A percentile compares a stretch with the other conserved stretches of the same genome.
These are phyloP conservation scores for Phialemonium atrogriseum DNA, from an alignment of 2,329 filamentous ascomycete genomes.

Conservation along the genomic window DNA sequence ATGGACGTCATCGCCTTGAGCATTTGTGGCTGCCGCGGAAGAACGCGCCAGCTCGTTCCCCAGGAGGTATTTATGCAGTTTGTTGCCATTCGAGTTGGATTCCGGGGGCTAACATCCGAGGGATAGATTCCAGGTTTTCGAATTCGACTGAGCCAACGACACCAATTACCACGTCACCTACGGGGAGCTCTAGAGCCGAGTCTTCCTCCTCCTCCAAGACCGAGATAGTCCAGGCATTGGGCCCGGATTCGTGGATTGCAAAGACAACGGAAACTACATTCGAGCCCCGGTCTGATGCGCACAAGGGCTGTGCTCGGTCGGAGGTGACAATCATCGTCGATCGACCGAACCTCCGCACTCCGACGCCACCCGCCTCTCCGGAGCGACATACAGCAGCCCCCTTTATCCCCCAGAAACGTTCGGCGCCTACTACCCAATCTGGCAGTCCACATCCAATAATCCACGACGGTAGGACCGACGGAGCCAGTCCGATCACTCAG, in stretches of 20 bases:
- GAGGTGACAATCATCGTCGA: conserved; percentile 28
- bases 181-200: conserved; percentile 21
- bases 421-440: too few species aligned
- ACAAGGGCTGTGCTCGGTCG: conserved; percentile 24
- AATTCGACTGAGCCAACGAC: conserved; percentile 27
- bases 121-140: conserved; percentile 36
- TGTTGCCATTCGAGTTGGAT: too few species aligned
- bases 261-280: conserved; percentile 29
- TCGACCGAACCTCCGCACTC: conserved; percentile 1
- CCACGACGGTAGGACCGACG: too few species aligned
- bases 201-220: conserved; percentile 14
- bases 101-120: conserved; percentile 4
- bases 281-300: conserved; percentile 23
- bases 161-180: conserved; percentile 22
- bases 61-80: too few species aligned
- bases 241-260: conserved; percentile 32
- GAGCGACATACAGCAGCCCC: too few species aligned
- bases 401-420: too few species aligned
- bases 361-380: too few species aligned
- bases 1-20: neutral
- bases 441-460: too few species aligned
- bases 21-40: too few species aligned
- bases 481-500: too few species aligned
- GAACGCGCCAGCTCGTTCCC: too few species aligned
- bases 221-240: conserved; percentile 29